A percentile compares a stretch with the other conserved stretches of the same genome.
phyloP scores from a whole-genome alignment of 352 stramenopile genomes.

The Bremia lactucae region DNA sequence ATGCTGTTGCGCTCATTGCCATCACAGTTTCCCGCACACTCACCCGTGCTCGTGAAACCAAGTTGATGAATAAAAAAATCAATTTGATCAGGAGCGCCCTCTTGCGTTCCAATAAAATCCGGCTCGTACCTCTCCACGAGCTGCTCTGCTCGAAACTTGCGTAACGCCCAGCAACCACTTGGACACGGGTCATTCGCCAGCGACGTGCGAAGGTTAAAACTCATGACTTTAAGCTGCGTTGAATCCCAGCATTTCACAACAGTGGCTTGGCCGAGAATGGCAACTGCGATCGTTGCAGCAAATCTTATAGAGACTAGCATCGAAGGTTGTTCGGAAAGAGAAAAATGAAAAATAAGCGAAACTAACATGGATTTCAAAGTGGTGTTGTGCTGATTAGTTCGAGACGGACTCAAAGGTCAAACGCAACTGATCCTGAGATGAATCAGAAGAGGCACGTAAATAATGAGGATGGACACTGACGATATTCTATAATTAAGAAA shows the following conservation, averaged over 20 bases:
- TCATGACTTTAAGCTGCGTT: constrained; percentile 43
- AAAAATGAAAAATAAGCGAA: too few relatives aligned
- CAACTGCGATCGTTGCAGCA: background rate
- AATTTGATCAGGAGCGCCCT: constrained; percentile 46
- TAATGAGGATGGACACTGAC: too few relatives aligned
- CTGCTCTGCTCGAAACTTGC: constrained; percentile 28
- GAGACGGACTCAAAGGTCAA: too few relatives aligned
- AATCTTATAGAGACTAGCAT: too few relatives aligned
- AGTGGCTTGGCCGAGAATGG: background rate
- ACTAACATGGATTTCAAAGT: too few relatives aligned
- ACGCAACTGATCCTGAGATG: too few relatives aligned
- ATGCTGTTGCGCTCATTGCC: constrained; percentile 61
- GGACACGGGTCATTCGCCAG: constrained; percentile 52
- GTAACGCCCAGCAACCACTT: constrained; percentile 47
- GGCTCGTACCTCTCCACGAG: constrained; percentile 38
- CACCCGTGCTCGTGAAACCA: constrained; percentile 31
- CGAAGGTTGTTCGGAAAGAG: too few relatives aligned
- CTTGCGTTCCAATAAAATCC: constrained; percentile 59
- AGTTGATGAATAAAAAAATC: constrained; percentile 36
- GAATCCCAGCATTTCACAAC: constrained; percentile 2
- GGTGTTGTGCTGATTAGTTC: too few relatives aligned
- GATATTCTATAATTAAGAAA: too few relatives aligned
- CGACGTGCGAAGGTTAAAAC: constrained; percentile 61
- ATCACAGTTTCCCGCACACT: constrained; percentile 46
- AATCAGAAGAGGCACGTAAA: too few relatives aligned